These are phyloP conservation scores for Septoria linicola DNA, from an alignment of 2,329 filamentous ascomycete genomes.

Conservation along the genomic window DNA sequence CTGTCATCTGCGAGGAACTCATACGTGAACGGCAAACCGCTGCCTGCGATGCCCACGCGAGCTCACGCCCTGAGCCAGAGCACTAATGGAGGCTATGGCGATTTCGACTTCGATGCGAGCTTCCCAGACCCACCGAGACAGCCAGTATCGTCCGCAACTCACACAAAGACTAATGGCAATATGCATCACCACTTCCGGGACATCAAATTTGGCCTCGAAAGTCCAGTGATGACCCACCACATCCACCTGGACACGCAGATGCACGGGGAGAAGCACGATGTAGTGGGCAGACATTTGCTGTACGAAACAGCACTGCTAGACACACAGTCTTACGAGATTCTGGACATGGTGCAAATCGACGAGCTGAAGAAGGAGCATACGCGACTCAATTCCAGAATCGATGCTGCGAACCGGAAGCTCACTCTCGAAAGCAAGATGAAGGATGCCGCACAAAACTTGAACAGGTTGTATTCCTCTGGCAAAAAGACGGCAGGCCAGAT, in stretches of 20 bases:
- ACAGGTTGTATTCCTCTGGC: conserved; percentile 65
- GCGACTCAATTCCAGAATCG: conserved; percentile 71
- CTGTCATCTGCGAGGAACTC: conserved; percentile 17
- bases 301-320: conserved; percentile 92
- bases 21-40: conserved; percentile 17
- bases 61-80: conserved; percentile 15
- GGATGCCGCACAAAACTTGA: conserved; percentile 86
- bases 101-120: conserved; percentile 28
- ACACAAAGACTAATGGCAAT: conserved; percentile 15
- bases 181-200: conserved; percentile 25
- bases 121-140: conserved; percentile 18
- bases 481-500: conserved; percentile 50
- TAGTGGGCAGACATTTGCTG: conserved; percentile 81
- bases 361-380: conserved; percentile 83
- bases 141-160: conserved; percentile 6
- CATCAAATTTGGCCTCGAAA: conserved; percentile 28
- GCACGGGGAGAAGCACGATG: conserved; percentile 45
- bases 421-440: conserved; percentile 90
- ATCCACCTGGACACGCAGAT: conserved; percentile 33
- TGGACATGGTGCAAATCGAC: conserved; percentile 91
- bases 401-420: conserved; percentile 77
- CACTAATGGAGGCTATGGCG: conserved; percentile 26
- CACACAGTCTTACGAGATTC: conserved; percentile 77
- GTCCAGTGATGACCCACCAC: conserved; percentile 26
- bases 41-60: conserved; percentile 15